phyloP scores from a whole-genome alignment of 2,329 filamentous ascomycete genomes.

The Ophiocordyceps australis region DNA sequence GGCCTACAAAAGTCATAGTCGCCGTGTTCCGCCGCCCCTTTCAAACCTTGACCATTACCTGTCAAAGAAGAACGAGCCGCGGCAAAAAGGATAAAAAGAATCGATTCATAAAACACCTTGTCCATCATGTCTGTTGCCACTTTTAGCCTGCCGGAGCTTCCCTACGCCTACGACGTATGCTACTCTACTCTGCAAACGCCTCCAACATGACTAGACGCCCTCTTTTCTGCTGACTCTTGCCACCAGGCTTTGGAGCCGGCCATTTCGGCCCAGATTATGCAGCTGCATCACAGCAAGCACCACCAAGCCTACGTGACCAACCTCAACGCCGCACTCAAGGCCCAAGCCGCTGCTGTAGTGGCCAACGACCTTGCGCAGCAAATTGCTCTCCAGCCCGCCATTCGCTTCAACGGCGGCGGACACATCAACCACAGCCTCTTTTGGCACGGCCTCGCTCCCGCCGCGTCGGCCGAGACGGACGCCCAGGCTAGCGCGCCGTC shows the following conservation, averaged over 20 bases:
- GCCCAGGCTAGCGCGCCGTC: slow-evolving; percentile 30
- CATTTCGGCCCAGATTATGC: slow-evolving; percentile 67
- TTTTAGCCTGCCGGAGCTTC: slow-evolving; percentile 46
- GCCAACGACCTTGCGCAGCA: slow-evolving; percentile 43
- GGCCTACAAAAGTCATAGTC: too few relatives aligned
- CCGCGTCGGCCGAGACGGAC: slow-evolving; percentile 36
- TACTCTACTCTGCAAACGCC: too few relatives aligned
- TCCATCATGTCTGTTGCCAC: slow-evolving; percentile 17
- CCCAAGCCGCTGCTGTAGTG: slow-evolving; percentile 36
- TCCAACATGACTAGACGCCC: too few relatives aligned
- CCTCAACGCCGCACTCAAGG: slow-evolving; percentile 47
- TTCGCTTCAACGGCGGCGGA: slow-evolving; percentile 82
- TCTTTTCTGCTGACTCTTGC: too few relatives aligned
- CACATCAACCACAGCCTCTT: slow-evolving; percentile 90
- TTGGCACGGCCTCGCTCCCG: slow-evolving; percentile 65
- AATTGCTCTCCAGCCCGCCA: slow-evolving; percentile 47
- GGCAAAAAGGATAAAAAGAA: too few relatives aligned
- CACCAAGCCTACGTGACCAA: slow-evolving; percentile 65
- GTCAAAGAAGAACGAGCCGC: too few relatives aligned
- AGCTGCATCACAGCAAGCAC: slow-evolving; percentile 63
- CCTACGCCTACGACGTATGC: slow-evolving; percentile 53
- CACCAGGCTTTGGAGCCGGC: slow-evolving; percentile 48
- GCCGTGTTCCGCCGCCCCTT: too few relatives aligned
- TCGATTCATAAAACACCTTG: too few relatives aligned
- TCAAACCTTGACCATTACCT: too few relatives aligned